Evolutionary conservation across 345 rosid genomes (phyloP), one percentile per base, ranked within the genome.

Genomic region (Geranium rotundifolium): DNA sequence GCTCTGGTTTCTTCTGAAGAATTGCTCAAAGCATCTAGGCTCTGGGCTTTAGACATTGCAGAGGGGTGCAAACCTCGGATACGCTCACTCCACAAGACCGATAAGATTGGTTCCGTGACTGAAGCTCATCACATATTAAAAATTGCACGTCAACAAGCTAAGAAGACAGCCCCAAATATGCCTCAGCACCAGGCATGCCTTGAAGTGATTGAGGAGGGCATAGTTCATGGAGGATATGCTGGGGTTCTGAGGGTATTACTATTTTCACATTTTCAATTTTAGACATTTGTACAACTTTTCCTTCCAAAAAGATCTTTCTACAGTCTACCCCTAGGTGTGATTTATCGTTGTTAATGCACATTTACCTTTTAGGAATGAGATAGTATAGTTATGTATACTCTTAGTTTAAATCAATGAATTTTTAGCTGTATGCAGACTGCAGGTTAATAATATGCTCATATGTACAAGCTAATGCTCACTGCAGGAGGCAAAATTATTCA

Each of bases 141-240:
- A 73, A 58, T 63, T 69, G 81, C 95, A 61, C 83, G 85, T 64
- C 81, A 70, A 70, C 80, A 84, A 70, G 91, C 90, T 63, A 89
- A 76, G 83, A 85, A 79, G 80, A 73, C 77, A 71, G 91, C 98
- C 41, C 83, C 81, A 65, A 84, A 92, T 81, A 73, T 87, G 86
- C 97, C 96, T 63, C 98, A 92, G 79, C 96, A 87, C 75, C 88
- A 67, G 61, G 96, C 75, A 66, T 82, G 86, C 74, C 84, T 92
- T 77, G 91, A 89, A 73, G 91, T 87, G 62, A 89, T 92, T 39
- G 98, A 92, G 80, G 96, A 84, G 50, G 98, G 98, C 64, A 71
- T 92, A 62, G 31, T 84, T 70, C 95, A 92, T 78, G 98, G 97
- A 73, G 97, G 98, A 71, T 87, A 92, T 62, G 81, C 30, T 65